Base-by-base conservation (phyloP, 2,329 filamentous ascomycete genomes). In the Ophiocordyceps australis region DNA sequence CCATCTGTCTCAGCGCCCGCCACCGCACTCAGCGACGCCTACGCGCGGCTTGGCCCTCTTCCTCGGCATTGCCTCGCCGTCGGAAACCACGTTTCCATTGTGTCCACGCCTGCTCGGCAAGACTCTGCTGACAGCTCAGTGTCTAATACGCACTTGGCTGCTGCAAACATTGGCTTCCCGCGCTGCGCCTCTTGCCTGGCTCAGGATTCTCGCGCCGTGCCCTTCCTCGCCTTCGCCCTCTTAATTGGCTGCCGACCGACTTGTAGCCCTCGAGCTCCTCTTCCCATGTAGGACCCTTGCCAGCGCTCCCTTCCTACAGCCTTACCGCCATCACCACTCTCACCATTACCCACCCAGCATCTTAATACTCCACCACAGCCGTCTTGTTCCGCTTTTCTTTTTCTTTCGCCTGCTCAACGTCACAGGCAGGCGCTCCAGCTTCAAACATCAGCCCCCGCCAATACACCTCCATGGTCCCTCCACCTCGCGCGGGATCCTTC, bases 401-500 rank as follows among this genome's bases (percentile, higher is more conserved):
- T n/a, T n/a, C n/a, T n/a, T n/a, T n/a, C n/a, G n/a, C n/a, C n/a
- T n/a, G n/a, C n/a, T n/a, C n/a, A n/a, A n/a, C n/a, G n/a, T n/a
- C n/a, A 37, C 41, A 38, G 47, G 46, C 47, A 50, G 50, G 48
- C 45, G 40, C 41, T 45, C 37, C 34, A 38, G 34, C 32, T 40
- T 37, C 37, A 35, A 41, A 28, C 35, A 34, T 39, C 43, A 40
- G 38, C 38, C 40, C 32, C 38, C 31, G 28, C 39, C 34, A 48
- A 49, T 42, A 52, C 41, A 50, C 46, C 54, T 49, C 56, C 62
- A 66, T 66, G 62, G 60, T 64, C 57, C 59, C 62, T 54, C 59
- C 52, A 57, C 55, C 62, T 54, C 58, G 64, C 61, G 57, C 64
- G 57, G 66, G 64, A 65, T 67, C 64, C 48, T 70, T 70, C 51